Conservation (phyloP, 1,284 basidiomycete genomes). For the Naganishia liquefaciens region DNA sequence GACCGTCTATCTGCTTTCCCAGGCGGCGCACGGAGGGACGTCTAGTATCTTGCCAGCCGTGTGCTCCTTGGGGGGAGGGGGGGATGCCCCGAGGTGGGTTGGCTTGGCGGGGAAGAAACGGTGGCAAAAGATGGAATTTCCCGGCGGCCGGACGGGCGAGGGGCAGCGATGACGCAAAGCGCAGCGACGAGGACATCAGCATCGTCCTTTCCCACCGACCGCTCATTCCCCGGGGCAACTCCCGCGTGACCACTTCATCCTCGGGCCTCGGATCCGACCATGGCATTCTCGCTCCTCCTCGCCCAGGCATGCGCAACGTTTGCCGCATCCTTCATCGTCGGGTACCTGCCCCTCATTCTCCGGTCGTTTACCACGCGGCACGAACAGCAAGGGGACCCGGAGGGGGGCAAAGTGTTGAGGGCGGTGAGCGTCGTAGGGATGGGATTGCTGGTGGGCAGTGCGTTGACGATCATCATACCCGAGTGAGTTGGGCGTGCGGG, state of each 20-base stretch:
- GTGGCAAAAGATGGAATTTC: no score
- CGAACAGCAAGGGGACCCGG: slow-evolving; percentile 55
- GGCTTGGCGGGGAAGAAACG: no score
- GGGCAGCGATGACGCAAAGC: neutral
- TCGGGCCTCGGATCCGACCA: slow-evolving; percentile 30
- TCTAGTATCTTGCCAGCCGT: no score
- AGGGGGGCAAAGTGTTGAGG: slow-evolving; percentile 35
- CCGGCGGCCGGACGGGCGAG: no score
- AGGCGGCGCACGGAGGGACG: no score
- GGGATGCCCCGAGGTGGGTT: no score
- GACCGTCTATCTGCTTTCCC: no score
- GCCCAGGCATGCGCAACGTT: slow-evolving; percentile 70
- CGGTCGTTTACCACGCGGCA: neutral
- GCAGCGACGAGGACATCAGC: neutral
- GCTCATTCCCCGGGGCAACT: neutral
- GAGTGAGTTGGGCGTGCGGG: slow-evolving; percentile 74
- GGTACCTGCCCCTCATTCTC: slow-evolving; percentile 72
- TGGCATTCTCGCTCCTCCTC: slow-evolving; percentile 57
- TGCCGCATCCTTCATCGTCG: slow-evolving; percentile 68
- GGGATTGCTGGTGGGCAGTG: slow-evolving; percentile 84
- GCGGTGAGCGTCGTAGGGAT: slow-evolving; percentile 68
- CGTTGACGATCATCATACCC: slow-evolving; percentile 85
- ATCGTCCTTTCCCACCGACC: neutral
- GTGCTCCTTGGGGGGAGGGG: no score
- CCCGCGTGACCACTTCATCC: neutral